These are phyloP conservation scores for Carex cristatella DNA, from an alignment of 176 grass and related monocot genomes.

Conservation along the genomic window DNA sequence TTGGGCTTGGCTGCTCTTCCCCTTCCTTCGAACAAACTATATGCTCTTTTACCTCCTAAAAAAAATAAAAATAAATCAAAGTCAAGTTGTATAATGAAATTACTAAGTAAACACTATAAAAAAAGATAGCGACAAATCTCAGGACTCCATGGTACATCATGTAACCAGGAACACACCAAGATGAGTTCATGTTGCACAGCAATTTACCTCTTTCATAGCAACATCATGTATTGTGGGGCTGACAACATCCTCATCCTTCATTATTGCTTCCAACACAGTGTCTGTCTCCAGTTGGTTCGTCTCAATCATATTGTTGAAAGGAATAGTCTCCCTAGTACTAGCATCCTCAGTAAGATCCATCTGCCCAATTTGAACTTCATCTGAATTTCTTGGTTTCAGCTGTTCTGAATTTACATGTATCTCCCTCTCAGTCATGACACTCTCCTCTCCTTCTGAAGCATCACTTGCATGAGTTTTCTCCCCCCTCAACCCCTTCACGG, in stretches of 20 bases:
- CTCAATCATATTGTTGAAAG: background rate
- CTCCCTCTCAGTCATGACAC: slow-evolving; percentile 45
- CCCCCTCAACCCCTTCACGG: slow-evolving; percentile 40
- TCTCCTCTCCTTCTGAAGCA: slow-evolving; percentile 34
- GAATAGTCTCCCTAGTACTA: background rate
- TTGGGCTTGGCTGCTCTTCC: slow-evolving; percentile 73
- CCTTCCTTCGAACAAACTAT: slow-evolving; percentile 30
- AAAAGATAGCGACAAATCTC: background rate
- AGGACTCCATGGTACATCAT: background rate
- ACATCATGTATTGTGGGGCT: background rate
- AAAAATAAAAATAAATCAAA: background rate
- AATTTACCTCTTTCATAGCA: slow-evolving; percentile 9
- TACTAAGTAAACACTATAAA: background rate
- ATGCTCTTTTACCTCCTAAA: slow-evolving; percentile 12
- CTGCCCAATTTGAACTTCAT: slow-evolving; percentile 1
- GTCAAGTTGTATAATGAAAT: background rate
- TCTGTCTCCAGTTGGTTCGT: background rate
- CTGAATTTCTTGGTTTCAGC: background rate
- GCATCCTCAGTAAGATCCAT: background rate
- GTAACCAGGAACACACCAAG: background rate
- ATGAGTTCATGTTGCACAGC: background rate
- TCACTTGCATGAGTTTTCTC: slow-evolving; percentile 23
- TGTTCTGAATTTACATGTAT: slow-evolving; percentile 80
- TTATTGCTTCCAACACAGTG: background rate
- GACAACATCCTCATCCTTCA: background rate